Percentiles rank a stretch among this genome's conserved stretches.
These are phyloP conservation scores for Aspergillus fumigatus DNA, from an alignment of 2,329 filamentous ascomycete genomes.

Conservation along the genomic window DNA sequence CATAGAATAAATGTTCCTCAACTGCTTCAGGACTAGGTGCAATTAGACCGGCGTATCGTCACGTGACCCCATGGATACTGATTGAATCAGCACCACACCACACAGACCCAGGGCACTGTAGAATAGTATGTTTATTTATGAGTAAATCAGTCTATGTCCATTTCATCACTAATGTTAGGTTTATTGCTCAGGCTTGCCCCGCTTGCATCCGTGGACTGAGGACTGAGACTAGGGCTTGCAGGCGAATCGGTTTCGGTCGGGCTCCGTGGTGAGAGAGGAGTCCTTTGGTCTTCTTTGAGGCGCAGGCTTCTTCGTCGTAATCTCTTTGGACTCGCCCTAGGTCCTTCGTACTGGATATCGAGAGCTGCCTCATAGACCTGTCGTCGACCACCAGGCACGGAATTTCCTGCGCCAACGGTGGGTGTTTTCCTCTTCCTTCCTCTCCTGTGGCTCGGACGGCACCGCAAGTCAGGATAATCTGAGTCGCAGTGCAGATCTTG, in stretches of 20 bases:
- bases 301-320: slow-evolving; percentile 21
- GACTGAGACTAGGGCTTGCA: slow-evolving; percentile 18
- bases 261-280: slow-evolving; percentile 9
- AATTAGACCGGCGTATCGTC: not conserved
- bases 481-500: slow-evolving; percentile 28
- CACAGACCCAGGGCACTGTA: too few relatives aligned
- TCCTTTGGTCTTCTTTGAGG: slow-evolving; percentile 10
- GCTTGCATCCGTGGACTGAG: slow-evolving; percentile 17
- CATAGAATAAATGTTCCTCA: slow-evolving; percentile 16
- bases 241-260: slow-evolving; percentile 14
- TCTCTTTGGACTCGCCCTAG: slow-evolving; percentile 22
- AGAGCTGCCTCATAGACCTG: not conserved
- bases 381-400: not conserved
- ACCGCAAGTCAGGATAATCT: slow-evolving; percentile 13
- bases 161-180: slow-evolving; percentile 20
- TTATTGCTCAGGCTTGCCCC: slow-evolving; percentile 12
- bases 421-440: slow-evolving; percentile 35
- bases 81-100: not conserved
- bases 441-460: slow-evolving; percentile 13
- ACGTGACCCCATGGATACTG: not conserved
- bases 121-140: not conserved
- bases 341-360: slow-evolving; percentile 10
- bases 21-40: slow-evolving; percentile 4
- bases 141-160: slow-evolving; percentile 32
- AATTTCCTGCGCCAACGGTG: slow-evolving; percentile 12